Evolutionary conservation across 208 protist genomes (phyloP), one percentile per base, ranked within the genome.

Genomic region (Zelonia costaricensis): DNA sequence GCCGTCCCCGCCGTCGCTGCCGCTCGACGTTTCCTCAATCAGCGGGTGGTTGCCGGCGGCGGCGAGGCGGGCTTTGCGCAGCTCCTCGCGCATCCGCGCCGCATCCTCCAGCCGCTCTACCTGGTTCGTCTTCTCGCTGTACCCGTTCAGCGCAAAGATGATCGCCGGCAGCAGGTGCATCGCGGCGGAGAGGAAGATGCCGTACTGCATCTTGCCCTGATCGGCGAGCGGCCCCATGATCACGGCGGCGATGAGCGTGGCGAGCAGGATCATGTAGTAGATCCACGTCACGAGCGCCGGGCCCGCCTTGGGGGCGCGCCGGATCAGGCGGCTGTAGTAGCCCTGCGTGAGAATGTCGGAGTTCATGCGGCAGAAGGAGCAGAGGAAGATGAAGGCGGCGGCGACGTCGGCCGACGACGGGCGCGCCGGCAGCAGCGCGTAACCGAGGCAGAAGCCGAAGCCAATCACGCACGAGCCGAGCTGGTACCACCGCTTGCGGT

Each of bases 341-440:
- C 82, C 82, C 59, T 88, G 46, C 22, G 74, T 75, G 15, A 88
- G 82, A 38, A 84, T 74, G 59, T 88, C 82, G 30, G 84, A 51
- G 44, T 74, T 77, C 7, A 69, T 47, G 18, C 72, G 63, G 45
- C 53, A 62, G 40, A 84, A 78, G 52, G 62, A 42, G 12, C 48
- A 56, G 33, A 84, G 38, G 47, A 88, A 88, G 16, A 77, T 43
- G 36, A 82, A 62, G 12, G 46, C 74, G 15, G 61, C 70, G 10
- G 62, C 77, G 3, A 48, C 39, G 18, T 62, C 28, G 9, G 66
- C 82, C 36, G 63, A 71, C 4, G 53, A 69, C 7, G 10, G 3
- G 57, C 51, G 69, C 18, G 62, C 53, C 8, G 81, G 81, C 27
- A 84, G 66, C 6, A 81, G 38, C 16, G 47, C 77, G 27, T 64